Evolutionary conservation across 768 basidiomycete species (phyloP), one percentile per base, ranked within the genome.

Genomic region (Lepiota venenata): DNA sequence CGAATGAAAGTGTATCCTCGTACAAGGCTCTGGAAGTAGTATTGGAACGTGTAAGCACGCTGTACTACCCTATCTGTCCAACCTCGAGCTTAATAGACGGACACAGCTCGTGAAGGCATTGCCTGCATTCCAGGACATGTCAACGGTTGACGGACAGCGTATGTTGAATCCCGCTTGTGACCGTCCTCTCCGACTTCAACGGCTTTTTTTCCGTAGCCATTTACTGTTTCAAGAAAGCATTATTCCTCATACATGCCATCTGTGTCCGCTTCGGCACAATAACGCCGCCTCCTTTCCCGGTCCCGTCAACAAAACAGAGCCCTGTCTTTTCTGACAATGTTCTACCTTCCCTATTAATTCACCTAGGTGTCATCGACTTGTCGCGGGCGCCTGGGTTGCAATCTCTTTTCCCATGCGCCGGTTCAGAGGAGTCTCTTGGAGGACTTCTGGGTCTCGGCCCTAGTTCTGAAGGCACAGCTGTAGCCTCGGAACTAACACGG

Each of bases 191-290:
- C 47, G 21, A n/a, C 45, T 36, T 48, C 45, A 50, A 39, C 46
- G 36, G 47, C 21, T 52, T 59, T 41, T 55, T 50, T 42, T 27
- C 43, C 50, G 35, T 60, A 92, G 90, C 82, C n/a, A 76, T 93
- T 20, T 94, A 91, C 69, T 83, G 90, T 64, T 91, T 93, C 78
- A 93, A 93, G 69, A 96, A 94, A 64, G 91, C 88, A 2, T 73
- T 96, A 29, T 91, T 92, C 68, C 78, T 94, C 48, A 73, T 93
- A 48, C 82, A 90, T 58, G 84, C 83, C 21, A 69, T 94, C 47
- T 70, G 68, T 21, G 66, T 85, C 41, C 84, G 89, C 42, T 93
- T 93, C 71, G 79, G 80, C 46, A 69, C 79, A 6, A 64, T 72
- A 41, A 69, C 77, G 10, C 73, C 79, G 2, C 66, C 78, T 16